Evolutionary conservation across 2,329 filamentous ascomycete genomes (phyloP), one percentile per base, ranked within the genome.

Genomic region (Penicillium brasilianum): DNA sequence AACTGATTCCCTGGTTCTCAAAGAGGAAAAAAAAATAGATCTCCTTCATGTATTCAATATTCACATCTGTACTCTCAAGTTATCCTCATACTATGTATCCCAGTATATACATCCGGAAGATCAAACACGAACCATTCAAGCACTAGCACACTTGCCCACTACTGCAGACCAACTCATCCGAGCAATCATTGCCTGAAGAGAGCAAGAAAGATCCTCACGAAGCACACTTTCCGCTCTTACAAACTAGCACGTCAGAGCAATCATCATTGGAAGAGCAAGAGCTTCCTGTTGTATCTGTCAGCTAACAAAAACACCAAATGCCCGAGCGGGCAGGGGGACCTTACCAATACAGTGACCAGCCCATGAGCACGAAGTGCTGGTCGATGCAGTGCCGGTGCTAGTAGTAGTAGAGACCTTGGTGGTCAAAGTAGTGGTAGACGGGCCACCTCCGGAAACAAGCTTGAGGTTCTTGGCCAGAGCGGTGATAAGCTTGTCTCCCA

Each of bases 401-500:
- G 62, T 55, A 20, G 60, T 58, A 11, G 57, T 54, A 6, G 25
- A 43, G 13, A 56, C 32, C 13, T 57, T 30, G n/a, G 58, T 39
- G n/a, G 60, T 30, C 1, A 54, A 32, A 18, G 52, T 56, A 11
- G 50, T 53, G 4, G 46, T 9, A 13, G 18, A 13, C 18, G 30
- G 11, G 16, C 20, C 20, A 13, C 59, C 61, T 14, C 43, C 58
- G 8, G 58, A 57, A 7, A 22, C 36, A 2, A 72, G 50, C 2
- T 59, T 55, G 18, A 74, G 48, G 43, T 69, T 72, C 9, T 65
- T 62, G 0, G 58, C 65, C 6, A 74, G 62, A 2, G 66, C 59
- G 1, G 62, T 64, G n/a, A 73, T 57, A 0, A 74, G 65, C 28
- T 55, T 64, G 34, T 74, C 69, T 2, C 72, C 72, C 69, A 72